These are phyloP conservation scores for Floccularia luteovirens DNA, from an alignment of 768 basidiomycete genomes.

Conservation along the genomic window DNA sequence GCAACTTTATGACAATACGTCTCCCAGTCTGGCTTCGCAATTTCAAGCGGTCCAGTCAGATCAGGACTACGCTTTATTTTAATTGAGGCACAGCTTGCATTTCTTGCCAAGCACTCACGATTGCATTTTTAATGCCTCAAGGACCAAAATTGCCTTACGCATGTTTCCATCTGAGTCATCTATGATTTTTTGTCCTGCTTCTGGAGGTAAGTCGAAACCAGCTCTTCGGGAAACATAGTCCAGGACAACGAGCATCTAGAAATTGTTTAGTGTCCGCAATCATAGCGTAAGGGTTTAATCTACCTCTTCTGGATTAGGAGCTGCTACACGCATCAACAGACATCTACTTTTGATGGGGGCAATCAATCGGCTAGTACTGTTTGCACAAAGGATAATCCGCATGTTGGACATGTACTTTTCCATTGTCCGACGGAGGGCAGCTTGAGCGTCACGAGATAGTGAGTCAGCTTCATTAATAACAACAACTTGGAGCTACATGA, in stretches of 20 bases:
- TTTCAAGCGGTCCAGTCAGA: constrained; percentile 66
- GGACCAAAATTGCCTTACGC: constrained; percentile 88
- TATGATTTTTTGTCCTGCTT: constrained; percentile 69
- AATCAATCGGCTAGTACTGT: constrained; percentile 91
- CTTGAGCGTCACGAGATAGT: constrained; percentile 92
- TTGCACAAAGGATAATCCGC: constrained; percentile 93
- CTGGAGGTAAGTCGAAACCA: constrained; percentile 72
- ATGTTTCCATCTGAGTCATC: constrained; percentile 84
- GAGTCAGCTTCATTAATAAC: constrained; percentile 98
- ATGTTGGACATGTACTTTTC: constrained; percentile 99
- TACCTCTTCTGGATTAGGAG: constrained; percentile 76
- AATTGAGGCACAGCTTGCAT: neutral
- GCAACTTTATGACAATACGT: constrained; percentile 91
- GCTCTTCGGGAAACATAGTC: constrained; percentile 74
- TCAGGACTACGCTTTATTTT: constrained; percentile 60
- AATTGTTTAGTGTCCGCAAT: neutral
- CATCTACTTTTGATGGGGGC: constrained; percentile 96
- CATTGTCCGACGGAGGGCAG: constrained; percentile 95
- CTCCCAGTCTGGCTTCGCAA: constrained; percentile 99
- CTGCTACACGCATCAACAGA: constrained; percentile 87
- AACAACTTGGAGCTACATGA: constrained; percentile 53
- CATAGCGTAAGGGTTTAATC: neutral
- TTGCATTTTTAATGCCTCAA: constrained; percentile 97
- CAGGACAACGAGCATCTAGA: constrained; percentile 77
- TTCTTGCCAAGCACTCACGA: constrained; percentile 43